Evolutionary conservation across 2,329 filamentous ascomycete genomes (phyloP), one percentile per base, ranked within the genome.

Genomic region (Ophiostoma piceae): DNA sequence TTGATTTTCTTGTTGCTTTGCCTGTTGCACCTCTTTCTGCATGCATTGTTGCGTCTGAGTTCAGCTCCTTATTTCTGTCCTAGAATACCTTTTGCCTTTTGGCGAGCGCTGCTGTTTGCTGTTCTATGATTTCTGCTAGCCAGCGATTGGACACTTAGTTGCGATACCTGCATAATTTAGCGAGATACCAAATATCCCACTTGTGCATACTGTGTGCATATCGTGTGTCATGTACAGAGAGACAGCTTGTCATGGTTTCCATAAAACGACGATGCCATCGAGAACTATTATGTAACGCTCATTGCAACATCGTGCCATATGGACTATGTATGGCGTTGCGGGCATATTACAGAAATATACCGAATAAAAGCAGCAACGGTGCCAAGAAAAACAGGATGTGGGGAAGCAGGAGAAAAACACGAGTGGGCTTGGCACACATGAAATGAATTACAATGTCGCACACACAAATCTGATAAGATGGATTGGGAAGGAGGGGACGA

Each of bases 391-490:
- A 29, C 43, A 47, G n/a, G 51, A 6, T 29, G 51, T 57, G 51
- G 51, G 51, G 51, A 26, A 57, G 22, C 51, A 57, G 51, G 22
- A 57, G 51, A 57, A 57, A 57, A 57, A 57, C 51, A 62, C 8
- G 57, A 32, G 6, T 62, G 57, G 57, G 26, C 57, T 62, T 62
- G 57, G 57, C 57, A 62, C 57, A 62, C 54, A 60, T 60, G 16
- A 26, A 14, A 57, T 22, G 22, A 29, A 29, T 29, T 60, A 22
- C 6, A 14, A 2, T 7, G 4, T 11, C 14, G 22, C 26, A 29
- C 57, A 60, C 54, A 62, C 26, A 62, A 62, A 62, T 62, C 57
- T 62, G 57, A 62, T 62, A 62, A 62, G 57, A 62, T 26, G 57
- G 26, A 32, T 62, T 57, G 51, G 51, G 51, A 62, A 62, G 51